Evolutionary conservation across 345 rosid species (phyloP).

Genomic region (Rhizophora apiculata): DNA sequence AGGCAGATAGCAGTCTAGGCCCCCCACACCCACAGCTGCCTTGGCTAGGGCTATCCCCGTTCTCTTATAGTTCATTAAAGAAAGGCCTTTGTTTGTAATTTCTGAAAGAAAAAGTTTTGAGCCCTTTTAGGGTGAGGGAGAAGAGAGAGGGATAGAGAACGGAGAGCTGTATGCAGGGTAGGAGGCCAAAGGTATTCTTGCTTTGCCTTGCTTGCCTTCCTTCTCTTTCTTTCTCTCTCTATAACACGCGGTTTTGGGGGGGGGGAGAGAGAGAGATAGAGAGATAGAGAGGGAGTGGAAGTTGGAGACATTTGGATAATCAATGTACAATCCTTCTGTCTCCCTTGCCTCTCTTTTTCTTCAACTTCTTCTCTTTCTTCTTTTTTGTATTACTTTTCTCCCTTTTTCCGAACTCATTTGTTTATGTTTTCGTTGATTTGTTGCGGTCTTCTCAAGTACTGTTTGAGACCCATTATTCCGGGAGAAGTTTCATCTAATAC

Average conservation of each 20-base stretch:
- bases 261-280: background rate
- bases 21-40: too few relatives aligned
- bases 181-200: constrained; percentile 11
- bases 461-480: too few relatives aligned
- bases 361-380: background rate
- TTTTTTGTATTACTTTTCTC: background rate
- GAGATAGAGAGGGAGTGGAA: constrained; percentile 39
- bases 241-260: background rate
- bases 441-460: too few relatives aligned
- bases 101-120: background rate
- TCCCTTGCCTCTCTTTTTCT: constrained; percentile 61
- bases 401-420: background rate
- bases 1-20: too few relatives aligned
- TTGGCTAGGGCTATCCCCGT: too few relatives aligned
- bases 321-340: constrained; percentile 37
- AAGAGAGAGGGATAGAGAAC: constrained; percentile 80
- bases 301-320: constrained; percentile 56
- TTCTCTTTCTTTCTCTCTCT: constrained; percentile 53
- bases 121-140: background rate
- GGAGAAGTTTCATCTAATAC: too few relatives aligned
- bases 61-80: too few relatives aligned
- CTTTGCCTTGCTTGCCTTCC: constrained; percentile 46
- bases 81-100: background rate
- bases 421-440: background rate
- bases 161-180: constrained; percentile 43